Evolutionary conservation across 2,329 filamentous ascomycete genomes (phyloP).

Genomic region (Epichloe festucae): DNA sequence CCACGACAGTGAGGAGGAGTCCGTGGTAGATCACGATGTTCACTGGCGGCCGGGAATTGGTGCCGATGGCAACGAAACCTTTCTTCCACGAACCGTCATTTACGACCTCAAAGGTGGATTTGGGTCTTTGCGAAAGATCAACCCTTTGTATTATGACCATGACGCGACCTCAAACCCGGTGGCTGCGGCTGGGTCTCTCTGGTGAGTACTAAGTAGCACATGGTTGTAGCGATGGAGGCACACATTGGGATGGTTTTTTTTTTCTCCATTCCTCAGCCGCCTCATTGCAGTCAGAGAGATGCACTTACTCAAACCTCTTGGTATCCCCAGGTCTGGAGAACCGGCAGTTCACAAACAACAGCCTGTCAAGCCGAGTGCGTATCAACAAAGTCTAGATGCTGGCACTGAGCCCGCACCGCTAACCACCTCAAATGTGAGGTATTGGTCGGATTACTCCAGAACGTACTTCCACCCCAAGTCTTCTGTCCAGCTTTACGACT

Average conservation of each 20-base stretch:
- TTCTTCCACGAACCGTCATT: slow-evolving; percentile 78
- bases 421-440: slow-evolving; percentile 61
- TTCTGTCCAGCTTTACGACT: slow-evolving; percentile 76
- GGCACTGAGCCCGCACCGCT: slow-evolving; percentile 55
- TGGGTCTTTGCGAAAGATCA: slow-evolving; percentile 75
- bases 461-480: slow-evolving; percentile 88
- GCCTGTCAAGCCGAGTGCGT: slow-evolving; percentile 56
- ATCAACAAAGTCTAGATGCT: slow-evolving; percentile 67
- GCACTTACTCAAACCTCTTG: neutral
- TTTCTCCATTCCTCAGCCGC: no score
- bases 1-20: slow-evolving; percentile 27
- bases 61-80: slow-evolving; percentile 78
- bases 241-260: neutral
- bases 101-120: slow-evolving; percentile 95
- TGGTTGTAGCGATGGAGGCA: neutral
- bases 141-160: slow-evolving; percentile 89
- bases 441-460: slow-evolving; percentile 93
- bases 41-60: slow-evolving; percentile 79
- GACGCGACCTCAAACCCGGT: slow-evolving; percentile 30
- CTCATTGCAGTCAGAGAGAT: neutral
- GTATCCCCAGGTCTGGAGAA: slow-evolving; percentile 43
- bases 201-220: slow-evolving; percentile 16
- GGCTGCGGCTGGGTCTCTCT: slow-evolving; percentile 19
- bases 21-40: slow-evolving; percentile 41
- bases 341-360: slow-evolving; percentile 56